Evolutionary conservation across 306 rosid species (phyloP).

Genomic region (Glycine soja): DNA sequence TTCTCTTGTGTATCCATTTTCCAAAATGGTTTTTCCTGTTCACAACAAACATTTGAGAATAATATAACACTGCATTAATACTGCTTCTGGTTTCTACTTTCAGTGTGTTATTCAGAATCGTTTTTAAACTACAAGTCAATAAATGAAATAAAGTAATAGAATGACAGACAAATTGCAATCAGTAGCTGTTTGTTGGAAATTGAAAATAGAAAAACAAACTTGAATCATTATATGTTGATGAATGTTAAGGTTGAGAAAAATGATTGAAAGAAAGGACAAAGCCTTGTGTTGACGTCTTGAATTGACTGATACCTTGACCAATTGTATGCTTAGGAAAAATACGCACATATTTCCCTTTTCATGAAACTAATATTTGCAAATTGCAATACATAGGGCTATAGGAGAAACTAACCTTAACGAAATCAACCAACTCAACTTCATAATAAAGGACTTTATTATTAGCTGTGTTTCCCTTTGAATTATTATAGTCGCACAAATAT

Average conservation of each 20-base stretch:
- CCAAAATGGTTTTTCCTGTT: slow-evolving; percentile 75
- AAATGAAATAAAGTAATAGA: no score
- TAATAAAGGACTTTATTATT: slow-evolving; percentile 48
- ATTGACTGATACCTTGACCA: neutral
- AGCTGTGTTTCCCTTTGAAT: slow-evolving; percentile 29
- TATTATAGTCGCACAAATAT: slow-evolving; percentile 43
- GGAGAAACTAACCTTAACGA: slow-evolving; percentile 58
- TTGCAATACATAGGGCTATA: neutral
- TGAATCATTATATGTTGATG: no score
- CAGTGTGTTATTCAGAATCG: neutral
- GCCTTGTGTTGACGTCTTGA: no score
- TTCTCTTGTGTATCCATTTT: slow-evolving; percentile 65
- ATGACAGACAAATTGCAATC: no score
- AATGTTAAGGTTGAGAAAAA: neutral
- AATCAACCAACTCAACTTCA: slow-evolving; percentile 65
- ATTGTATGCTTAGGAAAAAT: neutral
- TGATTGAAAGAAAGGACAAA: neutral
- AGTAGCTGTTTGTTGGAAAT: no score
- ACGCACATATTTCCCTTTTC: neutral
- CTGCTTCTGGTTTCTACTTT: slow-evolving; percentile 17
- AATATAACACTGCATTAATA: neutral
- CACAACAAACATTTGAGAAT: slow-evolving; percentile 30
- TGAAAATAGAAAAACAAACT: no score
- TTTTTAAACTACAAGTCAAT: neutral
- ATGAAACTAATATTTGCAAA: slow-evolving; percentile 6